A percentile compares a stretch with the other conserved stretches of the same genome.
These are phyloP conservation scores for Pythium sp. DNA, from an alignment of 352 stramenopile species.

Conservation along the genomic window DNA sequence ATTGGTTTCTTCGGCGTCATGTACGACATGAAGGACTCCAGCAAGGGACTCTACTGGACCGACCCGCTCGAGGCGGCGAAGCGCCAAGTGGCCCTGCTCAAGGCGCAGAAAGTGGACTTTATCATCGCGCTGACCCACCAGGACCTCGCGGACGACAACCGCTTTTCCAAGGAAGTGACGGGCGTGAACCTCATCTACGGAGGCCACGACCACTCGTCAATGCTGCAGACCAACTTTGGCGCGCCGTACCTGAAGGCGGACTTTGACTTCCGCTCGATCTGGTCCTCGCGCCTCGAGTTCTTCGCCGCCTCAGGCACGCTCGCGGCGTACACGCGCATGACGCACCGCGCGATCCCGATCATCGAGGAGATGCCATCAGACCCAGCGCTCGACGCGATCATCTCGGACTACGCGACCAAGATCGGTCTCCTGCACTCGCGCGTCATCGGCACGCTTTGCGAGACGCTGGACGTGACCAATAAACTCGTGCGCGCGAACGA, in stretches of 20 bases:
- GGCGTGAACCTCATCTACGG: slow-evolving; percentile 69
- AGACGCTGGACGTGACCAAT: slow-evolving; percentile 49
- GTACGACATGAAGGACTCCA: slow-evolving; percentile 74
- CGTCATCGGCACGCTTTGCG: slow-evolving; percentile 52
- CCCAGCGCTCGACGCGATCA: slow-evolving; percentile 41
- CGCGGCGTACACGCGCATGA: slow-evolving; percentile 40
- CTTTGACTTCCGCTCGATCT: slow-evolving; percentile 73
- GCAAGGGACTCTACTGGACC: slow-evolving; percentile 61
- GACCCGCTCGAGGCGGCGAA: slow-evolving; percentile 61
- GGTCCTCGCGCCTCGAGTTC: slow-evolving; percentile 58
- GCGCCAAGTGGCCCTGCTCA: slow-evolving; percentile 39
- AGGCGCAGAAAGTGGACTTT: slow-evolving; percentile 54
- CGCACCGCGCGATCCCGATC: slow-evolving; percentile 53
- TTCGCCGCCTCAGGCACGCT: slow-evolving; percentile 34
- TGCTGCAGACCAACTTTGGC: slow-evolving; percentile 66
- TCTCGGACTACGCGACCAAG: slow-evolving; percentile 67
- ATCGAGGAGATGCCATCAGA: slow-evolving; percentile 59
- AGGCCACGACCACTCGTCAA: slow-evolving; percentile 67
- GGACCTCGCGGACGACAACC: slow-evolving; percentile 63
- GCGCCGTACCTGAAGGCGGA: slow-evolving; percentile 73
- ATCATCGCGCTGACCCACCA: slow-evolving; percentile 78
- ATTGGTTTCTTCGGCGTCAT: slow-evolving; percentile 73
- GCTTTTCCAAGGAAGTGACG: slow-evolving; percentile 59
- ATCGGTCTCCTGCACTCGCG: slow-evolving; percentile 44
- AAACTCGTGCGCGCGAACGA: slow-evolving; percentile 51